Evolutionary conservation across 441 rosid species (phyloP), one percentile per base, ranked within the genome.

Genomic region (Aquilaria agallochum): DNA sequence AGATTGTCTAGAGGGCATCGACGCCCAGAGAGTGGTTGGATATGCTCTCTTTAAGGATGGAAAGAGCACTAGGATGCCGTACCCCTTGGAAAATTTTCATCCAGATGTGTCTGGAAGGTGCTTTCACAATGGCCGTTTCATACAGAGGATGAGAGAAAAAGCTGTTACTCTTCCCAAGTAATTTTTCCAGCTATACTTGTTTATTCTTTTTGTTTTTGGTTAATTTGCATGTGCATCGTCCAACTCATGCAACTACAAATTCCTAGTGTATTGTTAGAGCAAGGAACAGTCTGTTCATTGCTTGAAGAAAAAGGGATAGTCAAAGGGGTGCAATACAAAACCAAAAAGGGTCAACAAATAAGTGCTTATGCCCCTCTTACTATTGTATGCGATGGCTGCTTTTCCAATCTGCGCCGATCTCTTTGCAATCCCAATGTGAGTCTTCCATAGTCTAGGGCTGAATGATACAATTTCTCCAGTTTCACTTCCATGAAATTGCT

Each of bases 351-450:
- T 15, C 71, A 74, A 69, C 86, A 78, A 60, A 70, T 64, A 53
- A 66, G 66, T 64, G 76, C 80, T 40, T 80, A 67, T 69, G 94
- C 96, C 63, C 90, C 97, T 58, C 87, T 91, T 44, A 88, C 96
- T n/a, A 71, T 90, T 57, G 92, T 90, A 1, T 90, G 95, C 60
- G 93, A 90, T 66, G 97, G 97, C 50, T 90, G 97, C 81, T 90
- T 90, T 82, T 88, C 94, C 5, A 88, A 88, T 70, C 69, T 88
- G 67, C 83, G 89, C 3, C 87, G 86, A 53, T 76, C 87, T 68
- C 90, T 90, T 15, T 90, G 96, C 83, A 86, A 83, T 20, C 88
- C 96, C 1, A 84, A 88, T 93, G 97, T 90, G 68, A 59, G 70
- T 42, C 59, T 73, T 11, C 50, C 62, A 12, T 63, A 55, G 51